Conservation (phyloP, 2,329 filamentous ascomycete genomes). For the Colletotrichum sp. region DNA sequence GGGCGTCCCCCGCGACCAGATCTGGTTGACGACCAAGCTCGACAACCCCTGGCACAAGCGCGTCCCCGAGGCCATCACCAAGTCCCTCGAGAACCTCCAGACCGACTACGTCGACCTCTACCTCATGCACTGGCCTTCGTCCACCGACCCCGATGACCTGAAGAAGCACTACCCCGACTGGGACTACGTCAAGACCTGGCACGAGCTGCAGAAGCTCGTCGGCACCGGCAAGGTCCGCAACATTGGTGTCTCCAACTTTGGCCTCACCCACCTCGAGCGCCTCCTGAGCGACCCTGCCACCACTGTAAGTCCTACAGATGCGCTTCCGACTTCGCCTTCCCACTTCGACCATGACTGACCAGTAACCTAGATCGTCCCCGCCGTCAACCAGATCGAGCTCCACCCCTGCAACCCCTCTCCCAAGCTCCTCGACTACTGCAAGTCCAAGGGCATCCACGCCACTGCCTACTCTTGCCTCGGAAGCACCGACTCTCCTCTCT, state of each 20-base stretch:
- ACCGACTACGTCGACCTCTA: constrained; percentile 73
- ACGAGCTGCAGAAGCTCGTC: constrained; percentile 73
- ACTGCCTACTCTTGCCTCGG: constrained; percentile 79
- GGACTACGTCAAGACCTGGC: constrained; percentile 83
- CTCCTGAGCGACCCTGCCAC: constrained; percentile 69
- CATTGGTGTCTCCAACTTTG: constrained; percentile 89
- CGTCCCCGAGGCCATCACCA: constrained; percentile 65
- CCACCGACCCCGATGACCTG: constrained; percentile 63
- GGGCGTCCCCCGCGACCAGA: constrained; percentile 67
- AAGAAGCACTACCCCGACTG: constrained; percentile 77
- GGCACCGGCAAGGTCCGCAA: constrained; percentile 75
- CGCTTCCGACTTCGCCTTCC: background rate
- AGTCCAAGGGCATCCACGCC: constrained; percentile 74
- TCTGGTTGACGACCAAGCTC: constrained; percentile 82
- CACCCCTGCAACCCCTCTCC: constrained; percentile 84
- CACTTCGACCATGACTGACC: background rate
- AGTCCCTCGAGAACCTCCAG: constrained; percentile 64
- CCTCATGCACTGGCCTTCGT: constrained; percentile 75
- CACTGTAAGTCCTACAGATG: constrained; percentile 49
- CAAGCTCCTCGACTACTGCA: constrained; percentile 76
- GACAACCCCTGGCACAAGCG: constrained; percentile 81
- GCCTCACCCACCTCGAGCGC: constrained; percentile 79
- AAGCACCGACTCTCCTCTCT: constrained; percentile 71
- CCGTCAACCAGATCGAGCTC: constrained; percentile 84
- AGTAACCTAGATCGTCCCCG: constrained; percentile 55